Evolutionary conservation across 169 alveolate species (phyloP).

Genomic region (Besnoitia besnoiti): DNA sequence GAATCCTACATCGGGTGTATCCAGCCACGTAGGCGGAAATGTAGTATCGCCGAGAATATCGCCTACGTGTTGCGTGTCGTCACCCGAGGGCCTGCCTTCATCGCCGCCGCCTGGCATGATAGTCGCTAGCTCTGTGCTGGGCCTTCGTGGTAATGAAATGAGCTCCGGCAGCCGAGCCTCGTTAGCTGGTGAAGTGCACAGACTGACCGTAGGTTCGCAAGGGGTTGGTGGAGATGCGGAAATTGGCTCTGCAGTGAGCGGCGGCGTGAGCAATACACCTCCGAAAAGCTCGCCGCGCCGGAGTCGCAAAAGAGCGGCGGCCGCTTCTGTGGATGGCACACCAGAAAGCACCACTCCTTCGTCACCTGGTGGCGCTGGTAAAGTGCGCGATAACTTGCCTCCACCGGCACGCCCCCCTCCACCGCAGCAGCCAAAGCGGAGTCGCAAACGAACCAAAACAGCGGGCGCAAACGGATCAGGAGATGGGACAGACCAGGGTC

Average conservation of each 20-base stretch:
- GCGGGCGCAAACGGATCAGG: background rate
- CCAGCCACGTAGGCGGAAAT: background rate
- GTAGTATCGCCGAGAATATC: background rate
- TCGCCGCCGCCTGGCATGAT: background rate
- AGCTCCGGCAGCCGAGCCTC: background rate
- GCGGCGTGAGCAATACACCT: background rate
- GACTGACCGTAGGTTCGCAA: background rate
- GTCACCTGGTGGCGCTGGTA: background rate
- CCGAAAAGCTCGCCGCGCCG: background rate
- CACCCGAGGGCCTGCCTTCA: background rate
- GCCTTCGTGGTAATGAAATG: background rate
- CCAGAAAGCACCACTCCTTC: background rate
- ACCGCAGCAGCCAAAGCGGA: slow-evolving; percentile 11
- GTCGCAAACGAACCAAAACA: background rate
- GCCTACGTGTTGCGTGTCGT: background rate
- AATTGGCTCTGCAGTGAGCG: background rate
- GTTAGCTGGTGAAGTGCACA: background rate
- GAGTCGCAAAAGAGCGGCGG: background rate
- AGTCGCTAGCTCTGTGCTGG: background rate
- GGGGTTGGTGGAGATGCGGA: background rate
- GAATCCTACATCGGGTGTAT: background rate
- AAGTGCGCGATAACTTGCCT: background rate
- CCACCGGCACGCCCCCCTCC: slow-evolving; percentile 2
- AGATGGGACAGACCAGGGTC: background rate
- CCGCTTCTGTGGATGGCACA: background rate